Conservation (phyloP, 2,329 filamentous ascomycete genomes). For the Xylogone sp. region DNA sequence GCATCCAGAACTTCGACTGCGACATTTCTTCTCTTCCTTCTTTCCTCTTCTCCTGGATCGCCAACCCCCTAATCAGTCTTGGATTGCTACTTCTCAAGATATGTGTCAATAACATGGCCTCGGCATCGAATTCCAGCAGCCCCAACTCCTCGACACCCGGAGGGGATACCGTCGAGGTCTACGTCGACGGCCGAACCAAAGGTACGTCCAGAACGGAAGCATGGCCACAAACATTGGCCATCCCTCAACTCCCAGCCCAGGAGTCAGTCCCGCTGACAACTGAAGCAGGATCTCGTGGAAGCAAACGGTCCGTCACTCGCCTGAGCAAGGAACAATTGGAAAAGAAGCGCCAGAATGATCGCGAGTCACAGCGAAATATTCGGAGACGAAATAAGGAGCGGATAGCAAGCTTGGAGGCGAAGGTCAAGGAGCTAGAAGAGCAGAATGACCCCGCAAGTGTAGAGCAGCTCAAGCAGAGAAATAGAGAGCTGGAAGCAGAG, state of each 20-base stretch:
- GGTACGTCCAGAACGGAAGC: background rate
- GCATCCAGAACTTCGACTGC: background rate
- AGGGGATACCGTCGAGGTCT: background rate
- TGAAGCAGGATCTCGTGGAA: slow-evolving; percentile 31
- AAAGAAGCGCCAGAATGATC: slow-evolving; percentile 86
- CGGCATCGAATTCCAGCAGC: background rate
- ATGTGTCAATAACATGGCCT: background rate
- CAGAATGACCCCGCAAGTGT: slow-evolving; percentile 33
- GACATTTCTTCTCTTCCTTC: background rate
- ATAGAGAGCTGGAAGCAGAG: slow-evolving; percentile 18
- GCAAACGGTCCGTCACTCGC: slow-evolving; percentile 77
- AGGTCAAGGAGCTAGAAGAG: slow-evolving; percentile 33
- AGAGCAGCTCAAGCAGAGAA: slow-evolving; percentile 32
- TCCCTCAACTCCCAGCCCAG: background rate
- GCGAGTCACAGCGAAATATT: slow-evolving; percentile 86
- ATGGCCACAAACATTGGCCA: background rate
- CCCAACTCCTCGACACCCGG: background rate
- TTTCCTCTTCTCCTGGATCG: background rate
- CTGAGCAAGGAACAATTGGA: slow-evolving; percentile 84
- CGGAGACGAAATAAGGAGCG: slow-evolving; percentile 81
- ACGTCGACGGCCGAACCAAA: background rate
- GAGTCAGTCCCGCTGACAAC: background rate
- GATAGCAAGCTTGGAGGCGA: slow-evolving; percentile 46
- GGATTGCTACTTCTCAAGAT: background rate
- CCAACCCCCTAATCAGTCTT: background rate